Evolutionary conservation across 306 rosid genomes (phyloP), one percentile per base, ranked within the genome.

Genomic region (Rosa lucieae): DNA sequence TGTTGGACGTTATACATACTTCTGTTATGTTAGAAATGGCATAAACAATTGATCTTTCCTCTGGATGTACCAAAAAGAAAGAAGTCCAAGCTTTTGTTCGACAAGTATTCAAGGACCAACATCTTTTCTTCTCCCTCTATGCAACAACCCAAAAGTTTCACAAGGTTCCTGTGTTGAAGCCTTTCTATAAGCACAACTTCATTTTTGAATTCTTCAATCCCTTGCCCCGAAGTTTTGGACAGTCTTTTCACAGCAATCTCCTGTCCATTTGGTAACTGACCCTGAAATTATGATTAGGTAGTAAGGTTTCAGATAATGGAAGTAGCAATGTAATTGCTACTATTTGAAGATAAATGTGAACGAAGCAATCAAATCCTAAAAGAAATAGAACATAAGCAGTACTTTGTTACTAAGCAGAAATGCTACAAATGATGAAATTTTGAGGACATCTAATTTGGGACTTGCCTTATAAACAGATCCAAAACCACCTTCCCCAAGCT

Each of bases 31-130:
- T 13, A 78, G 15, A 43, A n/a, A 67, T 37, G 7, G 40, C 23
- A 17, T 49, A 39, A 52, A 52, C 20, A 4, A 18, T 51, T 49
- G 47, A 47, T 20, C 10, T 1, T 70, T 26, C 11, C 17, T 29
- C 0, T 72, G 56, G 74, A 43, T 82, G n/a, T 86, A 88, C 92
- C 87, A 67, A 88, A 87, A 65, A 90, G 68, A 53, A 83, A 78
- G 42, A 40, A 76, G 77, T 90, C 90, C 79, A 90, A 82, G 86
- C 90, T 86, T 80, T 80, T 90, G 46, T 90, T 90, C 2, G 86
- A 85, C 83, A 90, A 49, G 78, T 86, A 82, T 52, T 88, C 92
- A 18, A 52, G 59, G 21, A 52, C n/a, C 21, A 52, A 52, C 59
- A 52, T 52, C n/a, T 8, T 52, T 52, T 52, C 59, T 52, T 52